These are phyloP conservation scores for Stephanodiscus minutulus DNA, from an alignment of 108 stramenopile species.

Conservation along the genomic window DNA sequence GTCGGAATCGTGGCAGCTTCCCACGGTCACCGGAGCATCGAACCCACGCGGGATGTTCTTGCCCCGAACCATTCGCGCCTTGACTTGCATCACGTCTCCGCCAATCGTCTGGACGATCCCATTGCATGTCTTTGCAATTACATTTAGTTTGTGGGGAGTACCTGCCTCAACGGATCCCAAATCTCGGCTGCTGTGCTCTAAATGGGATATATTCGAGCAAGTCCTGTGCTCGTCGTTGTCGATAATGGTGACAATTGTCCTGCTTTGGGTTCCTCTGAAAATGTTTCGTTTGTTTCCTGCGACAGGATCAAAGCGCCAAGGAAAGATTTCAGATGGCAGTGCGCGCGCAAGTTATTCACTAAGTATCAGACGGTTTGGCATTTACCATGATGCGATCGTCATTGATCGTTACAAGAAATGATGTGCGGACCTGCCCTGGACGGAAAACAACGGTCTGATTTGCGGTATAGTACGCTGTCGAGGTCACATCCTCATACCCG, in stretches of 20 bases:
- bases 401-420: conserved; percentile 66
- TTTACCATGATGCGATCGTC: conserved; percentile 62
- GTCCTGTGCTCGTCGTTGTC: conserved; percentile 52
- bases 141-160: conserved; percentile 23
- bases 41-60: not conserved
- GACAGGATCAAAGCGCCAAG: not conserved
- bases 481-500: conserved; percentile 47
- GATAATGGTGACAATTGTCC: conserved; percentile 57
- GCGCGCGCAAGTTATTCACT: not conserved
- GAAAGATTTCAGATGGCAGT: not conserved
- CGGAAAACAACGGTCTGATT: conserved; percentile 55
- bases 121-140: conserved; percentile 29
- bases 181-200: conserved; percentile 9
- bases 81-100: conserved; percentile 40
- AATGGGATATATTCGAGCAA: conserved; percentile 21
- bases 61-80: conserved; percentile 23
- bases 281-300: conserved; percentile 44
- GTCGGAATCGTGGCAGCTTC: conserved; percentile 27
- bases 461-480: conserved; percentile 59
- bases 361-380: not conserved
- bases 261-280: conserved; percentile 49
- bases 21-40: conserved; percentile 16
- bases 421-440: conserved; percentile 49
- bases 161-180: conserved; percentile 31
- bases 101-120: conserved; percentile 18